Base-by-base conservation (phyloP, 495 filamentous ascomycete species). In the Parmelia sp. region DNA sequence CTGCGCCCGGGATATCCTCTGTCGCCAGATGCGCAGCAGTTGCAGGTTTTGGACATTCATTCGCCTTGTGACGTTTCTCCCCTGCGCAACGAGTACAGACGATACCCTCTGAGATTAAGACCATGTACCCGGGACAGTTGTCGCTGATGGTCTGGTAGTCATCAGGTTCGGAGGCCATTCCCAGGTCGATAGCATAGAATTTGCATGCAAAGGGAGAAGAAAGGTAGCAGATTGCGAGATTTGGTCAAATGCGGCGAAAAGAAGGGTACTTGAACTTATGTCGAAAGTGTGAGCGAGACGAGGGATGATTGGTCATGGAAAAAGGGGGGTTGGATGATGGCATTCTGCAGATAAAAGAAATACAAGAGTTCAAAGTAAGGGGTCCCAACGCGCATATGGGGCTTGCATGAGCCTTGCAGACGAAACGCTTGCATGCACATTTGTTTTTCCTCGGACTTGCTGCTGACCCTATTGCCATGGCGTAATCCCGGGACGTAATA, bases 151-250 rank as follows among this genome's bases (percentile, higher is more conserved):
- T 25, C 17, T 55, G 51, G 29, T 55, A 55, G 17, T 55, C 51
- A n/a, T 55, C 51, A 15, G 51, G 51, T 55, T 55, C 51, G 51
- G 51, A 33, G 51, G 51, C 51, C 51, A 55, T 55, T 35, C 51
- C 51, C 49, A 21, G 21, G 51, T 55, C 51, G 33, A 33, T 21
- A 23, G 29, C 27, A 55, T 21, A 33, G 21, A 33, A 33, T 0
- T 0, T 55, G 51, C 17, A 33, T 25, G 10, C 51, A 55, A 21
- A 33, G 51, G 51, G 33, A 33, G 51, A 1, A 21, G 33, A 55
- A 12, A 2, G 8, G 51, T 8, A 33, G 33, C 21, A 17, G 29
- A 33, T 33, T 23, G 3, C 17, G 1, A 31, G 27, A n/a, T 17
- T 31, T 19, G 9, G 21, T 55, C 51, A 55, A 55, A 6, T 55